Percentiles rank a stretch among this genome's conserved stretches.
These are phyloP conservation scores for Glonium stellatum DNA, from an alignment of 495 filamentous ascomycete species.

Conservation along the genomic window DNA sequence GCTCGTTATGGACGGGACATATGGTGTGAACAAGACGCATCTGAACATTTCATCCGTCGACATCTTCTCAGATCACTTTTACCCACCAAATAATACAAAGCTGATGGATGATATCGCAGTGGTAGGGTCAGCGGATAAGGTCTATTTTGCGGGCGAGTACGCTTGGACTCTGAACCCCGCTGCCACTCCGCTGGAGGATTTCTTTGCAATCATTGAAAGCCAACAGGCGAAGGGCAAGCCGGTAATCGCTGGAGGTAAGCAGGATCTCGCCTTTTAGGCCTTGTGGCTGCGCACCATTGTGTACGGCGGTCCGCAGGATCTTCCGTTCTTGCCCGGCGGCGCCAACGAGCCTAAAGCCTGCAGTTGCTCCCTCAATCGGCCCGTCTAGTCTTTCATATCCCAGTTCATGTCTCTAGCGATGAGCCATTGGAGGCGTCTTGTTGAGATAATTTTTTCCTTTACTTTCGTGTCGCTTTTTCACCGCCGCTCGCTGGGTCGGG, in stretches of 20 bases:
- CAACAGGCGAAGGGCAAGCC: slow-evolving; percentile 28
- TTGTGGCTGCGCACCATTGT: no score
- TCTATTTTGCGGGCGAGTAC: slow-evolving; percentile 48
- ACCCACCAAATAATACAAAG: slow-evolving; percentile 42
- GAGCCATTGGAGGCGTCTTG: background rate
- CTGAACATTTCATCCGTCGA: slow-evolving; percentile 44
- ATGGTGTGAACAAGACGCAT: slow-evolving; percentile 48
- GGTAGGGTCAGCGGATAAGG: slow-evolving; percentile 39
- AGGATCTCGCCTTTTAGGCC: background rate
- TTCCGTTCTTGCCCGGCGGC: no score
- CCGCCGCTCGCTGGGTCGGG: slow-evolving; percentile 32
- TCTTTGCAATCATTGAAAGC: slow-evolving; percentile 42
- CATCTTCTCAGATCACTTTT: slow-evolving; percentile 50
- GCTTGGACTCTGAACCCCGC: slow-evolving; percentile 41
- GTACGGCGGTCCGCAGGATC: no score
- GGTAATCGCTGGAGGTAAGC: slow-evolving; percentile 39
- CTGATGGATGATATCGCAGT: slow-evolving; percentile 40
- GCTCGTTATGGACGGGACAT: slow-evolving; percentile 49
- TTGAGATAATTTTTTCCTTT: background rate
- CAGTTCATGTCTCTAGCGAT: no score
- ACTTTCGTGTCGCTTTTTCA: background rate
- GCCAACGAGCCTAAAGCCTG: no score
- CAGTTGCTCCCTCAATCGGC: no score
- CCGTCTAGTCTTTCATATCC: no score
- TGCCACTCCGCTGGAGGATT: slow-evolving; percentile 37